Evolutionary conservation across 768 basidiomycete species (phyloP).

Genomic region (Lyophyllum atratum): DNA sequence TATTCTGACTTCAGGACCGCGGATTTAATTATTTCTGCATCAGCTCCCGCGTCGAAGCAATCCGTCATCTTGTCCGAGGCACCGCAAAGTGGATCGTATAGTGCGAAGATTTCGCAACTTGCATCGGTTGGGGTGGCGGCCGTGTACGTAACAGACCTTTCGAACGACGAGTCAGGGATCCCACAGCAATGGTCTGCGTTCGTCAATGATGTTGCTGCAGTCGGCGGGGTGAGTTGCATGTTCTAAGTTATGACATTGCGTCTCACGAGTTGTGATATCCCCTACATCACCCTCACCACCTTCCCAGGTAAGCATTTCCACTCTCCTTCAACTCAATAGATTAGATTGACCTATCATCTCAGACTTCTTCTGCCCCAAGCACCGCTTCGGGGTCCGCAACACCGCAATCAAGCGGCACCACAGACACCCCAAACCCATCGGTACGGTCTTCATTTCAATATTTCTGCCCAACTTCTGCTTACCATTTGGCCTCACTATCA

Average conservation of each 20-base stretch:
- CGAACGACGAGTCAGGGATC: neutral
- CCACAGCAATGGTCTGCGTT: conserved; percentile 11
- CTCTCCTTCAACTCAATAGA: neutral
- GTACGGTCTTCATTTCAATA: neutral
- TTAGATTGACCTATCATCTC: neutral
- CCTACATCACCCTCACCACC: neutral
- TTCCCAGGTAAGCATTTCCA: neutral
- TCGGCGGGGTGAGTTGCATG: neutral
- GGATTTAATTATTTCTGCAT: conserved; percentile 3
- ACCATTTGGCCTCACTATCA: neutral
- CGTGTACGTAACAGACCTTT: conserved; percentile 7
- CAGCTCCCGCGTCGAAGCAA: conserved; percentile 11
- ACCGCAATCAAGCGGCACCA: neutral
- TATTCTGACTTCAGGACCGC: conserved; percentile 4
- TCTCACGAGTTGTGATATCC: neutral
- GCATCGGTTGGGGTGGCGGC: conserved; percentile 7
- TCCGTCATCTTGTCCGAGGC: conserved; percentile 2
- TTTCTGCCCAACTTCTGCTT: neutral
- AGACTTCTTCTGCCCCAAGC: neutral
- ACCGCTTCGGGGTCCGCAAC: neutral
- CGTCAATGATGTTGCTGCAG: conserved; percentile 6
- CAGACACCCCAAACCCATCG: neutral
- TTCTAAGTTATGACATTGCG: neutral
- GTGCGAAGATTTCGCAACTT: conserved; percentile 4
- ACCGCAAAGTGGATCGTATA: neutral